Percentiles rank a stretch among this genome's conserved stretches.
Conservation (phyloP, 768 basidiomycete species). For the Clitopilus passeckerianus region DNA sequence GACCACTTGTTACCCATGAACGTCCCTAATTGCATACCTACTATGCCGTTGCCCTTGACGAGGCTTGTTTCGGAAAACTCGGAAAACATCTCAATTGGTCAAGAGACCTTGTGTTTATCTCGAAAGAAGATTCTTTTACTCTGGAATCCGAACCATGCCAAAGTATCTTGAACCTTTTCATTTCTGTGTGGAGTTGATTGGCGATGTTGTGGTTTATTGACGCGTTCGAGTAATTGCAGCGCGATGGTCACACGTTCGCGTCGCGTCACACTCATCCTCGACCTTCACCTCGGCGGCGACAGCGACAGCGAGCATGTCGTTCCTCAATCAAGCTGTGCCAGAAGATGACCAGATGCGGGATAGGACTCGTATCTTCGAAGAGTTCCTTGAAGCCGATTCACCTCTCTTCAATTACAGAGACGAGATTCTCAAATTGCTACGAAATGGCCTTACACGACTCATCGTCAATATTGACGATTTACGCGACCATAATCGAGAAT, state of each 20-base stretch:
- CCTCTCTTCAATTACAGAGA: constrained; percentile 78
- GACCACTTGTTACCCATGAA: too few species aligned
- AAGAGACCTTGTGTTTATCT: too few species aligned
- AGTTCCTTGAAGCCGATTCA: constrained; percentile 72
- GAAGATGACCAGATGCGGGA: constrained; percentile 73
- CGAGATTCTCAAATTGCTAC: constrained; percentile 78
- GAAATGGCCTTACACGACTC: constrained; percentile 79
- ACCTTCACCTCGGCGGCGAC: not conserved
- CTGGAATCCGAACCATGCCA: too few species aligned
- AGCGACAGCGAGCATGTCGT: constrained; percentile 26
- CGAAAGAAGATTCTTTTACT: too few species aligned
- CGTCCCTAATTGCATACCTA: too few species aligned
- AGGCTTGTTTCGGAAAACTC: too few species aligned
- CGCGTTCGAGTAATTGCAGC: constrained; percentile 3
- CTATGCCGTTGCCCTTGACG: too few species aligned
- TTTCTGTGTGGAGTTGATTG: not conserved
- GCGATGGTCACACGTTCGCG: not conserved
- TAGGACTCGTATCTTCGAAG: constrained; percentile 74
- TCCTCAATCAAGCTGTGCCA: constrained; percentile 54
- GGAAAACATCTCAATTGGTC: too few species aligned
- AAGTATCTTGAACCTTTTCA: too few species aligned
- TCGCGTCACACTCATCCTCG: not conserved
- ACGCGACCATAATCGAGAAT: constrained; percentile 86
- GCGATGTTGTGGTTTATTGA: constrained; percentile 8
- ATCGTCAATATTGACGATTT: constrained; percentile 95